phyloP scores from a whole-genome alignment of 306 rosid genomes.

The Chamaecrista fasciculata region DNA sequence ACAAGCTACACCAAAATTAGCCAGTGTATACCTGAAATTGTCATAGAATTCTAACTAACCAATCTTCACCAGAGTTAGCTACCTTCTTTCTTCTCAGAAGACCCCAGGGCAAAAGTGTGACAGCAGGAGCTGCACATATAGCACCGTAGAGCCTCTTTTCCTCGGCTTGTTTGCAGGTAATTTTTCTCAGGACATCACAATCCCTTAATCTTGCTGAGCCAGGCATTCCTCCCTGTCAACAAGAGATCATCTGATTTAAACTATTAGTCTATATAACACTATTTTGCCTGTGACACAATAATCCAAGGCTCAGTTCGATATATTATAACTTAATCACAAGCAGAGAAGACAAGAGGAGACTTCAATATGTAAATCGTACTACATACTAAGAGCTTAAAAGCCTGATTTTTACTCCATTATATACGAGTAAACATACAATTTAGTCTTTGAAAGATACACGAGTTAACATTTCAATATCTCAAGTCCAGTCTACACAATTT shows the following conservation, averaged over 20 bases:
- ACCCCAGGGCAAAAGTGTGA: slow-evolving; percentile 96
- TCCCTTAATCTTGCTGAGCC: slow-evolving; percentile 89
- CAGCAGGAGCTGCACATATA: slow-evolving; percentile 94
- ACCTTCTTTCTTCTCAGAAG: slow-evolving; percentile 80
- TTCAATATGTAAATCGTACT: not conserved
- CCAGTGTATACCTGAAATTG: slow-evolving; percentile 8
- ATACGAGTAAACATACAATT: too few species aligned
- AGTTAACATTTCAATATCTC: too few species aligned
- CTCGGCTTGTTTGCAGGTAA: slow-evolving; percentile 79
- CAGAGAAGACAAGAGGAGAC: slow-evolving; percentile 2
- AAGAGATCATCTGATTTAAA: not conserved
- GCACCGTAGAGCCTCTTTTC: slow-evolving; percentile 87
- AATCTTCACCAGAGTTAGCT: slow-evolving; percentile 21
- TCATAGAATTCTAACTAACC: slow-evolving; percentile 18
- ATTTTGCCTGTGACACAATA: not conserved
- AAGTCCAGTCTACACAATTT: too few species aligned
- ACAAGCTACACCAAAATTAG: slow-evolving; percentile 55
- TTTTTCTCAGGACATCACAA: slow-evolving; percentile 57
- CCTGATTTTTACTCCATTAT: not conserved
- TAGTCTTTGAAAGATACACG: too few species aligned
- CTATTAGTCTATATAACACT: not conserved
- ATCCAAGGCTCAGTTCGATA: not conserved
- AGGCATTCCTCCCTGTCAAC: slow-evolving; percentile 91
- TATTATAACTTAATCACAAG: not conserved
- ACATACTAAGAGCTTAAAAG: too few species aligned